phyloP scores from a whole-genome alignment of 192 early-diverging fungal genomes.

The Spizellomyces punctatus region DNA sequence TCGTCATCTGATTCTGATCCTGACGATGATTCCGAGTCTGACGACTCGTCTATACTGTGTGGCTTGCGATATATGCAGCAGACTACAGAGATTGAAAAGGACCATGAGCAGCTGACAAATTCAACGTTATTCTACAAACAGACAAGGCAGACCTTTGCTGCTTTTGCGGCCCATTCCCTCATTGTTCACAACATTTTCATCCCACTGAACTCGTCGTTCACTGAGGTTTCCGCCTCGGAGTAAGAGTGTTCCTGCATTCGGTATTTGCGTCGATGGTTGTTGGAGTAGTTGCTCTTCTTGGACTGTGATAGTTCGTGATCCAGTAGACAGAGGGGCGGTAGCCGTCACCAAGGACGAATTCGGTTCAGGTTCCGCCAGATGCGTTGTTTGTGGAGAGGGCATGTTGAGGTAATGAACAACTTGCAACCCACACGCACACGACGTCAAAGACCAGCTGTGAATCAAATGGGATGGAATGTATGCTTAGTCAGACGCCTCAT shows the following conservation, averaged over 20 bases:
- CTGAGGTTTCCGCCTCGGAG: slow-evolving; percentile 51
- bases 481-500: too few relatives aligned
- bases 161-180: slow-evolving; percentile 71
- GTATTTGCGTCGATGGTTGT: neutral
- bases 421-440: too few relatives aligned
- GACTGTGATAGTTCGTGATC: slow-evolving; percentile 18
- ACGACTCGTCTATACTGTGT: slow-evolving; percentile 35
- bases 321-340: neutral
- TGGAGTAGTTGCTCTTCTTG: neutral
- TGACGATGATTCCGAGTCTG: slow-evolving; percentile 29
- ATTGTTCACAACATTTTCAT: slow-evolving; percentile 66
- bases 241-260: slow-evolving; percentile 46
- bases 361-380: too few relatives aligned
- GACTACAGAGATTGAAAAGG: slow-evolving; percentile 41
- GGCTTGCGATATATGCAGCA: slow-evolving; percentile 76
- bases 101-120: slow-evolving; percentile 5
- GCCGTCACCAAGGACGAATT: neutral
- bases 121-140: neutral
- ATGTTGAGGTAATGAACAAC: too few relatives aligned
- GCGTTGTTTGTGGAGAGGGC: too few relatives aligned
- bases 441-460: too few relatives aligned
- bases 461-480: too few relatives aligned
- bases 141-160: slow-evolving; percentile 57
- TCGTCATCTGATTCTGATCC: slow-evolving; percentile 41
- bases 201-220: slow-evolving; percentile 63